Percentiles rank a stretch among this genome's conserved stretches.
phyloP scores from a whole-genome alignment of 805 yeast species.

The Millerozyma acaciae region DNA sequence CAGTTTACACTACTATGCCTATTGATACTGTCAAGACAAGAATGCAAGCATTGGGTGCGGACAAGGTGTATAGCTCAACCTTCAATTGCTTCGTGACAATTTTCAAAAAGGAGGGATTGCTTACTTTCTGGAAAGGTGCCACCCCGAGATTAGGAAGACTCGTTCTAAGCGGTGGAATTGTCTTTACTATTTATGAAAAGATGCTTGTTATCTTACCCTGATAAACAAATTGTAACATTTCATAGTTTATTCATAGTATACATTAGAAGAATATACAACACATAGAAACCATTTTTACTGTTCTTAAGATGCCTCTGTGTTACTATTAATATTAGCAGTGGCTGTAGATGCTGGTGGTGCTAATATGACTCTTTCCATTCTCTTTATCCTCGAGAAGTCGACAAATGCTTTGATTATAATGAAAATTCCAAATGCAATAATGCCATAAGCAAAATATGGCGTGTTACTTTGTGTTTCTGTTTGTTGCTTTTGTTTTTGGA shows the following conservation, averaged over 20 bases:
- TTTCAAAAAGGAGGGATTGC: slow-evolving; percentile 81
- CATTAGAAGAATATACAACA: slow-evolving; percentile 21
- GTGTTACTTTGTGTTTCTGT: slow-evolving; percentile 15
- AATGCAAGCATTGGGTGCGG: slow-evolving; percentile 90
- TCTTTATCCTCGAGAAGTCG: slow-evolving; percentile 73
- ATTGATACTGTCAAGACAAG: slow-evolving; percentile 94
- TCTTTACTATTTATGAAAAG: slow-evolving; percentile 92
- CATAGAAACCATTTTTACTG: slow-evolving; percentile 1
- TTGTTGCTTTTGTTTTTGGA: slow-evolving; percentile 13
- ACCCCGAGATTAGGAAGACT: slow-evolving; percentile 94
- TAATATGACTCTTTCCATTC: slow-evolving; percentile 63
- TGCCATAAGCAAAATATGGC: slow-evolving; percentile 56
- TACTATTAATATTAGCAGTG: slow-evolving; percentile 3
- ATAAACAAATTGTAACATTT: neutral
- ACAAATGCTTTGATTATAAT: slow-evolving; percentile 62
- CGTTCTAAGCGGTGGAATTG: slow-evolving; percentile 93
- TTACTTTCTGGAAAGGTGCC: slow-evolving; percentile 97
- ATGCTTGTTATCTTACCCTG: slow-evolving; percentile 57
- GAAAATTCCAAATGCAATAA: slow-evolving; percentile 66
- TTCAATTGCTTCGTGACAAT: slow-evolving; percentile 76
- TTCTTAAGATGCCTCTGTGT: neutral
- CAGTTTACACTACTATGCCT: slow-evolving; percentile 93
- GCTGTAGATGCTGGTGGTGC: slow-evolving; percentile 32
- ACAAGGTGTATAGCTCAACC: slow-evolving; percentile 66
- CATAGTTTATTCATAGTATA: slow-evolving; percentile 19